These are phyloP conservation scores for Eucalyptus sp. DNA, from an alignment of 345 rosid genomes.

Conservation along the genomic window DNA sequence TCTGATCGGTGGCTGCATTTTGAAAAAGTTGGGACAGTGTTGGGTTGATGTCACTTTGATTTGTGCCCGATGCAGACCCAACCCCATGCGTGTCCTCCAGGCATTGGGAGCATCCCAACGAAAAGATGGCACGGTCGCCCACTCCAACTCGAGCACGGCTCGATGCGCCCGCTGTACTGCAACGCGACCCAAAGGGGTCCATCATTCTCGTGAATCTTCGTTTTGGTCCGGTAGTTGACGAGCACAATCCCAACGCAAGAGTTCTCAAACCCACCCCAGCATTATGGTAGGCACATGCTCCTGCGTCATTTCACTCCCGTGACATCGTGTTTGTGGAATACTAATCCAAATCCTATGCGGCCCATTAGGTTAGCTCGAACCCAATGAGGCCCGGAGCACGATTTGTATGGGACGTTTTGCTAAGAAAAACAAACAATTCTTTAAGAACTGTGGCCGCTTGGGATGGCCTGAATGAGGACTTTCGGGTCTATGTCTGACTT, in stretches of 20 bases:
- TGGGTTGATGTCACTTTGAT: not conserved
- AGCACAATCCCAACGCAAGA: no score
- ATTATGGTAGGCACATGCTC: no score
- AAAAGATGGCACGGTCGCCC: not conserved
- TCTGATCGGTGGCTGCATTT: not conserved
- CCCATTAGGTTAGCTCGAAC: no score
- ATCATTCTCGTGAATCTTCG: not conserved
- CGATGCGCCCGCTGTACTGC: not conserved
- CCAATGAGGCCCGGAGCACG: no score
- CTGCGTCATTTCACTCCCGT: no score
- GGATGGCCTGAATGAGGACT: no score
- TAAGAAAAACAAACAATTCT: not conserved
- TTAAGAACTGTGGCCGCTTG: no score
- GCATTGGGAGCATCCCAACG: not conserved
- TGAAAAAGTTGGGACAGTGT: not conserved
- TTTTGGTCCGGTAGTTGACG: no score
- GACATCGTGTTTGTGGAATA: no score
- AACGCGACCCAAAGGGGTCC: not conserved
- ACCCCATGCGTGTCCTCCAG: not conserved
- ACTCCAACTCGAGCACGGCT: not conserved
- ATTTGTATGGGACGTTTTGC: not conserved
- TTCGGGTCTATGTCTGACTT: not conserved
- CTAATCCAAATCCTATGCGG: no score
- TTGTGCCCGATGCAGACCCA: not conserved
- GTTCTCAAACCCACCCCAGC: no score